Evolutionary conservation across 2,329 filamentous ascomycete genomes (phyloP).

Genomic region (Colletotrichum cuscutae): DNA sequence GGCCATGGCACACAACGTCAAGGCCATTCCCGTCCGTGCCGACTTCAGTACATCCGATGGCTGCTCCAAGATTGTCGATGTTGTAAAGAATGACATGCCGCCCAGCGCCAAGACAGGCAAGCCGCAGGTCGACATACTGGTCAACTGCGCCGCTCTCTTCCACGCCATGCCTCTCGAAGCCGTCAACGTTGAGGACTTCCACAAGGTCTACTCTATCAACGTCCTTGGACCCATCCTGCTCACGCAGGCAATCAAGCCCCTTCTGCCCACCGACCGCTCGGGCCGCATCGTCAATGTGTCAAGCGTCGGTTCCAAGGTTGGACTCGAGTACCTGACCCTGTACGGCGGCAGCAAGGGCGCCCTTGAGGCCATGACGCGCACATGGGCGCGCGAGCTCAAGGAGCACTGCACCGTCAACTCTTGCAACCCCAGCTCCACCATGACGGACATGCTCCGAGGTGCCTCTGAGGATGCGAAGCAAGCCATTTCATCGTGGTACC

Average conservation of each 20-base stretch:
- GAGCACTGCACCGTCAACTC: constrained; percentile 68
- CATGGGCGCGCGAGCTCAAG: constrained; percentile 69
- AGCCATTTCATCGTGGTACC: constrained; percentile 48
- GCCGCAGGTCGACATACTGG: constrained; percentile 65
- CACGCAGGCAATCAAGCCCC: constrained; percentile 62
- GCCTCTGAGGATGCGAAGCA: constrained; percentile 62
- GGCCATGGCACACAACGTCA: constrained; percentile 55
- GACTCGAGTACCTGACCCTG: constrained; percentile 64
- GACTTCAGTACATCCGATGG: constrained; percentile 69
- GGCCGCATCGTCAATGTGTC: constrained; percentile 69
- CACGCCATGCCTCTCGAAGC: constrained; percentile 56
- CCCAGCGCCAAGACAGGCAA: constrained; percentile 56
- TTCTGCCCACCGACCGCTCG: constrained; percentile 65
- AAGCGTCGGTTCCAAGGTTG: constrained; percentile 62
- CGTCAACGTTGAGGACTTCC: constrained; percentile 61
- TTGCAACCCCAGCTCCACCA: constrained; percentile 58
- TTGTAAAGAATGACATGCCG: constrained; percentile 54
- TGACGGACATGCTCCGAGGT: constrained; percentile 56
- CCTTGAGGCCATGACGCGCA: constrained; percentile 70
- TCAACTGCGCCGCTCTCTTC: constrained; percentile 68
- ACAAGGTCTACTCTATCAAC: constrained; percentile 66
- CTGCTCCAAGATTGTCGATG: constrained; percentile 63
- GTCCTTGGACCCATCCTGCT: constrained; percentile 67
- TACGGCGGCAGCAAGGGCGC: constrained; percentile 73
- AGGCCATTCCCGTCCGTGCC: constrained; percentile 67